Conservation (phyloP, 2,329 filamentous ascomycete genomes). For the Nemania abortiva region DNA sequence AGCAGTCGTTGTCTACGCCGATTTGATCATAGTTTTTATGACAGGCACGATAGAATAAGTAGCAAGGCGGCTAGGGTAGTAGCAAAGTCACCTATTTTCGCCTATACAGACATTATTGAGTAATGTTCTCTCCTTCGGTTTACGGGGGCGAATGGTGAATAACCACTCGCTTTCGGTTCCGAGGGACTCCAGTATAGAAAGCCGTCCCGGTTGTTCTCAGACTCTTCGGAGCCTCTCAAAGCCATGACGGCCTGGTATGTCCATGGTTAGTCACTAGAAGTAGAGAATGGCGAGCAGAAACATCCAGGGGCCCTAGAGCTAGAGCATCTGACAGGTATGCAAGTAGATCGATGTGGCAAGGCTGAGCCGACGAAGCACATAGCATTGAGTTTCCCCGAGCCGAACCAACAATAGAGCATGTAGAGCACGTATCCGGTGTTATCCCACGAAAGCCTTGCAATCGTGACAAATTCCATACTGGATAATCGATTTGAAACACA, state of each 20-base stretch:
- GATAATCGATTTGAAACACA: background rate
- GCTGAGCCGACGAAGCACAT: slow-evolving; percentile 8
- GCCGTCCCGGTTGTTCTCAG: background rate
- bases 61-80: background rate
- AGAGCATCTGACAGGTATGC: slow-evolving; percentile 2
- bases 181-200: background rate
- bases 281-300: background rate
- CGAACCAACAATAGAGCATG: slow-evolving; percentile 6
- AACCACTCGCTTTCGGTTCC: background rate
- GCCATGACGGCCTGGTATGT: background rate
- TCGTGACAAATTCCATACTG: slow-evolving; percentile 2
- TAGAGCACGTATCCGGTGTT: background rate
- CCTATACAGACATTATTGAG: background rate
- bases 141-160: background rate
- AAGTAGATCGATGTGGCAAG: background rate
- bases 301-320: background rate
- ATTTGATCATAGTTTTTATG: background rate
- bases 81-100: background rate
- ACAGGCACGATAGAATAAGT: slow-evolving; percentile 13
- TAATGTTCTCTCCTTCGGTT: background rate
- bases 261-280: background rate
- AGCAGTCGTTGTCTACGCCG: background rate
- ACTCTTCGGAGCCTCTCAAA: slow-evolving; percentile 18
- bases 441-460: background rate
- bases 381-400: slow-evolving; percentile 25